These are phyloP conservation scores for Sugiyamaella boreocaroliniensis DNA, from an alignment of 805 yeast species.

Conservation along the genomic window DNA sequence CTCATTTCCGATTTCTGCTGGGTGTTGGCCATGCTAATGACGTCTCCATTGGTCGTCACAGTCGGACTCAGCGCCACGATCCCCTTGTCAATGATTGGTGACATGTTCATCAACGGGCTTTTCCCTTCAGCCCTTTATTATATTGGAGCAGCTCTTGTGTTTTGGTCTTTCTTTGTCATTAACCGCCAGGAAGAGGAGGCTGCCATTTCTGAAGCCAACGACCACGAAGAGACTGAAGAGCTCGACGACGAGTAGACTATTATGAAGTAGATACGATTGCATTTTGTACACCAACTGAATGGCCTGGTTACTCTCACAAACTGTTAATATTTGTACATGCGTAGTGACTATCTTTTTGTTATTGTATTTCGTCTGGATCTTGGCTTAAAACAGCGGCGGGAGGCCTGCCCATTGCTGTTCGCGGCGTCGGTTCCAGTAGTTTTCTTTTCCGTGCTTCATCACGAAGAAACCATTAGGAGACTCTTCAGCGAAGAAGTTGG, in stretches of 20 bases:
- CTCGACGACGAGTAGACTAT: neutral
- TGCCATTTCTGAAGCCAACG: constrained; percentile 6
- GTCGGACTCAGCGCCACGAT: constrained; percentile 91
- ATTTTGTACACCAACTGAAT: too few relatives aligned
- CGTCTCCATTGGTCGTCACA: constrained; percentile 92
- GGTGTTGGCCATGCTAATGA: constrained; percentile 91
- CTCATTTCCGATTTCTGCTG: constrained; percentile 87
- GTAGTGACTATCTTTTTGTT: too few relatives aligned
- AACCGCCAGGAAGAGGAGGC: constrained; percentile 74
- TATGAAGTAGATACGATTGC: too few relatives aligned
- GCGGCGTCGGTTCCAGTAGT: constrained; percentile 75
- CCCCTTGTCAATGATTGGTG: constrained; percentile 92
- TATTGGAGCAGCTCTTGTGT: constrained; percentile 74
- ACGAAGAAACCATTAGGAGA: constrained; percentile 41
- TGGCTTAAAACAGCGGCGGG: constrained; percentile 4
- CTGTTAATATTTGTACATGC: too few relatives aligned
- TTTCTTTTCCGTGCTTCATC: constrained; percentile 46
- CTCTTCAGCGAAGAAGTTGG: constrained; percentile 54
- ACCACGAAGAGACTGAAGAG: neutral
- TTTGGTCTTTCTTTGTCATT: constrained; percentile 75
- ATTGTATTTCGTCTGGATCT: neutral
- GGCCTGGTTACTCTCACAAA: too few relatives aligned
- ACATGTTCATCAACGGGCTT: constrained; percentile 63
- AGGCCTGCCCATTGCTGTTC: constrained; percentile 29
- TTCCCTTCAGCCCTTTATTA: constrained; percentile 56